Evolutionary conservation across 176 grass and related monocot species (phyloP).

Genomic region (Puya raimondii): DNA sequence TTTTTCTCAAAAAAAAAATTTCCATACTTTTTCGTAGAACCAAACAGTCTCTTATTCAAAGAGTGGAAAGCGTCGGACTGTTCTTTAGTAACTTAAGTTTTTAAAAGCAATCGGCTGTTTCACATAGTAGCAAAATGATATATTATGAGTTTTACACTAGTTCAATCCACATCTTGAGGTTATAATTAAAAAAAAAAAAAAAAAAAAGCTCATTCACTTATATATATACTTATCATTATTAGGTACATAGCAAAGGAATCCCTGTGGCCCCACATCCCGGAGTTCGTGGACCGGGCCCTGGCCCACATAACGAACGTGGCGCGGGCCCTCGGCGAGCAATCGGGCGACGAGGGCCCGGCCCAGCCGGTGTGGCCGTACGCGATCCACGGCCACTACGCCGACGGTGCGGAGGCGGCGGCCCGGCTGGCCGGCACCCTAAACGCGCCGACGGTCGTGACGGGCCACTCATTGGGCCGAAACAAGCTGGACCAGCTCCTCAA

Average conservation of each 20-base stretch:
- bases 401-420: conserved; percentile 76
- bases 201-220: too few species aligned
- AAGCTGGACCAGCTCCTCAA: conserved; percentile 91
- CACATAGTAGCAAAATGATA: not conserved
- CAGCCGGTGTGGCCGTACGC: conserved; percentile 66
- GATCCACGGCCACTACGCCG: conserved; percentile 88
- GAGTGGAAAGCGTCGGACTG: too few species aligned
- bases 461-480: conserved; percentile 88
- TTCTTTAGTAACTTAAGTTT: not conserved
- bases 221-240: too few species aligned
- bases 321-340: conserved; percentile 52
- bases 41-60: too few species aligned
- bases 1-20: too few species aligned
- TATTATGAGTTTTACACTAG: too few species aligned
- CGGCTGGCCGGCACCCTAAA: conserved; percentile 50
- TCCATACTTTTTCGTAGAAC: too few species aligned
- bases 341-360: not conserved
- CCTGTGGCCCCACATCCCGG: conserved; percentile 81
- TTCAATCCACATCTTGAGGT: too few species aligned
- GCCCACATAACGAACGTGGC: conserved; percentile 73
- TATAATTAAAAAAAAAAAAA: too few species aligned
- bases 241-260: conserved; percentile 81
- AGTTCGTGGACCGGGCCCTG: conserved; percentile 95
- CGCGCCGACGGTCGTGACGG: conserved; percentile 93
- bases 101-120: not conserved